Conservation (phyloP, 805 yeast genomes). For the Starmerella davenportii region DNA sequence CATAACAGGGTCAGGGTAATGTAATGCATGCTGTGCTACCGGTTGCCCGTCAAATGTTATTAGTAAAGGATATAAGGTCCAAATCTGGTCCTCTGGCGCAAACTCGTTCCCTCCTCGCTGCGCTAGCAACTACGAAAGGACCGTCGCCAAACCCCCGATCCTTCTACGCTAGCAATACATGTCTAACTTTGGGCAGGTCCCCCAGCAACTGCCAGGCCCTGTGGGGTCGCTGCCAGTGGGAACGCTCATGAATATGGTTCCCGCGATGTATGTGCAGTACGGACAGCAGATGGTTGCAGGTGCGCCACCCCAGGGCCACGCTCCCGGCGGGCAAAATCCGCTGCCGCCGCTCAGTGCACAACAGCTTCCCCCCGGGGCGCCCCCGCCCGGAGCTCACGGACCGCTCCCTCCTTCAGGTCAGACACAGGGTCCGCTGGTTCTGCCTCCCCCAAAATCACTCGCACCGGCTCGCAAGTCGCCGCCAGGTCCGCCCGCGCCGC, state of each 20-base stretch:
- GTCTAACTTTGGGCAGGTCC: slow-evolving; percentile 12
- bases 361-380: neutral
- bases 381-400: neutral
- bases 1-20: neutral
- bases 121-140: too few species aligned
- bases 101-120: neutral
- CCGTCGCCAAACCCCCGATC: too few species aligned
- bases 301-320: slow-evolving; percentile 1
- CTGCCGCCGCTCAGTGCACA: neutral
- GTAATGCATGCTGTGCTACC: neutral
- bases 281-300: slow-evolving; percentile 1
- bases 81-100: neutral
- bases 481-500: slow-evolving; percentile 2
- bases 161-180: too few species aligned
- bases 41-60: neutral
- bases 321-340: neutral
- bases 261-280: slow-evolving; percentile 7
- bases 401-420: neutral
- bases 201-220: slow-evolving; percentile 7
- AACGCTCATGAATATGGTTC: slow-evolving; percentile 5
- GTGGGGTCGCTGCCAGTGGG: slow-evolving; percentile 7
- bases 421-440: neutral
- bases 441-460: neutral
- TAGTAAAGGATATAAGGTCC: neutral
- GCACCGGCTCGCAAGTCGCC: slow-evolving; percentile 1